A percentile compares a stretch with the other conserved stretches of the same genome.
Evolutionary conservation across 208 protist species (phyloP).

Genomic region (Trypanosoma caninum): DNA sequence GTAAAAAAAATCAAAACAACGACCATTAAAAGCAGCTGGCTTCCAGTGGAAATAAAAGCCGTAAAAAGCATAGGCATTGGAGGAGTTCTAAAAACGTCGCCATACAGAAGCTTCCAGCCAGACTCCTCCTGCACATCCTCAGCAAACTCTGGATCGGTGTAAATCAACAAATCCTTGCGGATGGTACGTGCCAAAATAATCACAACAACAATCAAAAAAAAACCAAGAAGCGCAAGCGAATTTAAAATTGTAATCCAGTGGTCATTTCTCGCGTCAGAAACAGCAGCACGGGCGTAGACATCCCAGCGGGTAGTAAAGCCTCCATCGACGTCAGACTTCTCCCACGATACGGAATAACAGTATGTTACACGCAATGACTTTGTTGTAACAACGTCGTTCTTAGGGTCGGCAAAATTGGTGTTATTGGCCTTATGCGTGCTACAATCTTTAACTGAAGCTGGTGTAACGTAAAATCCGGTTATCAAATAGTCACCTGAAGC

Average conservation of each 20-base stretch:
- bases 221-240: slow-evolving; percentile 92
- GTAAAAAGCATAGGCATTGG: slow-evolving; percentile 61
- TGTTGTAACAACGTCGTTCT: not conserved
- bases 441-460: slow-evolving; percentile 9
- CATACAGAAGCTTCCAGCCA: slow-evolving; percentile 96
- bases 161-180: slow-evolving; percentile 88
- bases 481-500: slow-evolving; percentile 25
- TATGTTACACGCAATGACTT: slow-evolving; percentile 34
- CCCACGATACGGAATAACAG: slow-evolving; percentile 56
- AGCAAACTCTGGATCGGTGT: slow-evolving; percentile 32
- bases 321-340: slow-evolving; percentile 26
- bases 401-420: too few relatives aligned
- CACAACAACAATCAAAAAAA: slow-evolving; percentile 92
- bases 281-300: slow-evolving; percentile 63
- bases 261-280: slow-evolving; percentile 29
- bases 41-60: slow-evolving; percentile 86
- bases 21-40: slow-evolving; percentile 85
- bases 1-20: slow-evolving; percentile 70
- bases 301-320: slow-evolving; percentile 94
- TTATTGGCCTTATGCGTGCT: too few relatives aligned
- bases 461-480: slow-evolving; percentile 48
- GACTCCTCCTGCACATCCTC: slow-evolving; percentile 76
- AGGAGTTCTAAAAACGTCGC: slow-evolving; percentile 96
- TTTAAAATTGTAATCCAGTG: slow-evolving; percentile 96
- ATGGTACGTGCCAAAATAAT: slow-evolving; percentile 95